Evolutionary conservation across 208 protist species (phyloP).

Genomic region (Trypanosoma scelopori): DNA sequence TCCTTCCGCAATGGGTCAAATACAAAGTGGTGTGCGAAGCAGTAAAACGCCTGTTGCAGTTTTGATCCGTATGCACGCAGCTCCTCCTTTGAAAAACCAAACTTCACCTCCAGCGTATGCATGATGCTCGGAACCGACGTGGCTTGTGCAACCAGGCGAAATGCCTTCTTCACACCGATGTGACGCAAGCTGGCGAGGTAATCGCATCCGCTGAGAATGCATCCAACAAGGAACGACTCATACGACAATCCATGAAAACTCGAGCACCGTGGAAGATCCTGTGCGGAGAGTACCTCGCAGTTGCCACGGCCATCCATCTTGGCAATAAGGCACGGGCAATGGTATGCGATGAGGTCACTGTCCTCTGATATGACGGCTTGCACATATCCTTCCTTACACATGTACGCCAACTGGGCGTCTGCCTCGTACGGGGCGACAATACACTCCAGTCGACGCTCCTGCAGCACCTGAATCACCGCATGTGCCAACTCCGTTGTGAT

Average conservation of each 20-base stretch:
- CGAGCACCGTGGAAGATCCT: conserved; percentile 24
- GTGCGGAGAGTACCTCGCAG: conserved; percentile 22
- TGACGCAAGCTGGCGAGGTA: conserved; percentile 92
- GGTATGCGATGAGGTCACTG: conserved; percentile 98
- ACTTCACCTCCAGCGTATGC: conserved; percentile 36
- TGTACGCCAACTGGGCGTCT: conserved; percentile 98
- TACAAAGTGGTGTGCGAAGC: conserved; percentile 89
- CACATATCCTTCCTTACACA: conserved; percentile 89
- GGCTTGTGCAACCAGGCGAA: conserved; percentile 69
- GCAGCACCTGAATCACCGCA: conserved; percentile 68
- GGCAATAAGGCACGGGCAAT: conserved; percentile 75
- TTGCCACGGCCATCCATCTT: conserved; percentile 58
- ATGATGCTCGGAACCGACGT: conserved; percentile 54
- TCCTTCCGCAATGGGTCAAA: conserved; percentile 64
- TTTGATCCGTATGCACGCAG: conserved; percentile 53
- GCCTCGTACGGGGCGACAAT: conserved; percentile 99
- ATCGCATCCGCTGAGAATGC: conserved; percentile 98
- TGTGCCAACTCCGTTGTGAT: conserved; percentile 80
- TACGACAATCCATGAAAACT: conserved; percentile 37
- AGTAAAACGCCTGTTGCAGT: conserved; percentile 77
- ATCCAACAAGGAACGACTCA: conserved; percentile 91
- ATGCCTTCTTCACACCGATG: conserved; percentile 95
- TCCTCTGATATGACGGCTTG: conserved; percentile 97
- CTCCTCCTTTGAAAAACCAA: conserved; percentile 60
- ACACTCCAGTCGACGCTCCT: conserved; percentile 80